phyloP scores from a whole-genome alignment of 1,139 yeast genomes.

The Waltiozyma sp. region DNA sequence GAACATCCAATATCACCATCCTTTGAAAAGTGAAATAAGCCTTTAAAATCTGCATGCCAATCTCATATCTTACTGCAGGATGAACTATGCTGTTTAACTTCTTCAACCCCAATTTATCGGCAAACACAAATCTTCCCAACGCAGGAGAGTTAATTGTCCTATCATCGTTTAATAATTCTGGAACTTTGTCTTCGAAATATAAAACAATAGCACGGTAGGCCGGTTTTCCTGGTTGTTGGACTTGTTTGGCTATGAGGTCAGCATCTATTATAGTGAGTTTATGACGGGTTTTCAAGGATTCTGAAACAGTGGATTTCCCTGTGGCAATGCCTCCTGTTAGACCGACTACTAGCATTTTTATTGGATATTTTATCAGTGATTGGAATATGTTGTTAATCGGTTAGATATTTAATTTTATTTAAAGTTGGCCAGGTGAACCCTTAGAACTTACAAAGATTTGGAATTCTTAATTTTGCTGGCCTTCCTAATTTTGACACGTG shows the following conservation, averaged over 20 bases:
- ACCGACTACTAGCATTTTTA: conserved; percentile 72
- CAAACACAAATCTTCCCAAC: conserved; percentile 73
- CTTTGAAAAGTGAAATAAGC: conserved; percentile 43
- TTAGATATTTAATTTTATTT: too few relatives aligned
- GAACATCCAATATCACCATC: conserved; percentile 77
- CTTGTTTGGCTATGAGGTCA: conserved; percentile 75
- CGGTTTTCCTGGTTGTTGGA: conserved; percentile 67
- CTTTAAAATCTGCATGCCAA: conserved; percentile 41
- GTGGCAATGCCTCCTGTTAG: conserved; percentile 94
- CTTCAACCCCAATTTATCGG: conserved; percentile 41
- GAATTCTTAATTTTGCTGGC: too few relatives aligned
- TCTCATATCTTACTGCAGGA: conserved; percentile 73
- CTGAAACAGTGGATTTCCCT: conserved; percentile 89
- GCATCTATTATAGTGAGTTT: conserved; percentile 70
- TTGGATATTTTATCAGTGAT: too few relatives aligned
- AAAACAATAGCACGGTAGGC: conserved; percentile 59
- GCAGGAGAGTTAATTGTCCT: conserved; percentile 54
- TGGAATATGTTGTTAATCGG: too few relatives aligned
- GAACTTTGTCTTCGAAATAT: conserved; percentile 45
- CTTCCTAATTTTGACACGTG: too few relatives aligned
- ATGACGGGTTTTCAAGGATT: conserved; percentile 39
- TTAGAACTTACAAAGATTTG: too few relatives aligned
- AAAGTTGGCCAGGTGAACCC: too few relatives aligned
- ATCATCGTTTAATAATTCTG: conserved; percentile 43
- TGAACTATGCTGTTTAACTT: conserved; percentile 71